Base-by-base conservation (phyloP, 139 green algal species). In the Diplosphaera chodatii region DNA sequence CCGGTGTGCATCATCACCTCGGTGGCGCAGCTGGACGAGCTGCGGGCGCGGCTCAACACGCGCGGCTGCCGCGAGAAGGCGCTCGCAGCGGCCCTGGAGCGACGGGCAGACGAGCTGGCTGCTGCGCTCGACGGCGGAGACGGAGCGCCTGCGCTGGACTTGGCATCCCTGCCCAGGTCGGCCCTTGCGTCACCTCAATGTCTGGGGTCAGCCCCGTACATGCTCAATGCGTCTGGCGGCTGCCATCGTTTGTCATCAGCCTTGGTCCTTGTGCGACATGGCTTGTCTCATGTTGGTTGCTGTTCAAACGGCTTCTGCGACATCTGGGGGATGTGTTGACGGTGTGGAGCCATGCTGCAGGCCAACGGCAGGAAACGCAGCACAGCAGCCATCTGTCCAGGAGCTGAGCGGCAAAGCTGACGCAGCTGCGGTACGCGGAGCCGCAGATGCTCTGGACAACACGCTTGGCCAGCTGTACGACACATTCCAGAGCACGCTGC, bases 31-130 rank as follows among this genome's bases (percentile, higher is more conserved):
- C 69, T 91, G 66, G 78, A 88, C 40, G 69, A 67, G 32, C 37
- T 89, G 41, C 63, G 83, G 28, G 32, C n/a, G 0, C 37, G 40
- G 23, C 77, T 86, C 25, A 85, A 85, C 64, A 33, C 70, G 73
- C 75, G 82, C 27, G 86, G 87, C 1, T 55, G 80, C 15, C 77
- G 83, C 0, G 87, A 93, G 74, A 67, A 69, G 1, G 76, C 74
- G 40, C 77, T 93, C 21, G 69, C 77, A 40, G 67, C 63, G 8
- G 68, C 37, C 15, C 40, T 93, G 40, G 78, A 83, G 22, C 78
- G 76, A 62, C 69, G 70, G 34, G 73, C 74, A 55, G 33, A 64
- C 3, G 67, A 27, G n/a, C 79, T 82, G 29, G 64, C 37, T 41
- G 69, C 68, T 10, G 18, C 56, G 28, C 4, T 70, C 55, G 40